Conservation (phyloP, 1,284 basidiomycete genomes). For the Cryptococcus hybrid region DNA sequence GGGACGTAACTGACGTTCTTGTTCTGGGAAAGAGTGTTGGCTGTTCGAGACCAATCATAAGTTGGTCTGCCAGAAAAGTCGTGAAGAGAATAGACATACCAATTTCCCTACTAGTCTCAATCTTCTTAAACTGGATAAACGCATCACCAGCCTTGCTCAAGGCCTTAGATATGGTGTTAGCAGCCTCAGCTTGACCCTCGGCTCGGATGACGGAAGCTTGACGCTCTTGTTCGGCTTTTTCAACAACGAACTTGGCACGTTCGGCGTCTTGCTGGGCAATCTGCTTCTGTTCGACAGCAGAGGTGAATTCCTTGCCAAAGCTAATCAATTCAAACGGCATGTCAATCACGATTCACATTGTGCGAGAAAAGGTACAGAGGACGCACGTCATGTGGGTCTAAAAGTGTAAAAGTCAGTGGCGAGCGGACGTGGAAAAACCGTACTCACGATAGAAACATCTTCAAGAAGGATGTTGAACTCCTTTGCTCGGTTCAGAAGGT, state of each 20-base stretch:
- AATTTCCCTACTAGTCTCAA: conserved; percentile 97
- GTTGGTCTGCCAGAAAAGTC: not conserved
- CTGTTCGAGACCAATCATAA: conserved; percentile 40
- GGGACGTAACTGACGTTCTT: conserved; percentile 88
- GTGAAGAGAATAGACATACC: conserved; percentile 18
- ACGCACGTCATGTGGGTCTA: conserved; percentile 55
- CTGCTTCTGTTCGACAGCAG: conserved; percentile 91
- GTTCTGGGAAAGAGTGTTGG: conserved; percentile 64
- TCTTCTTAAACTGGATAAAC: conserved; percentile 91
- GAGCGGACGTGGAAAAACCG: not conserved
- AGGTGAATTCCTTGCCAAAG: conserved; percentile 56
- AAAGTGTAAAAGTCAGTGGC: not conserved
- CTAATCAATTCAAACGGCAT: conserved; percentile 4
- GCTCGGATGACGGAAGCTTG: conserved; percentile 97
- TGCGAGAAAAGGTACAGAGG: not conserved
- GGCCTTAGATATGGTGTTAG: conserved; percentile 87
- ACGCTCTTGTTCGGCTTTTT: conserved; percentile 93
- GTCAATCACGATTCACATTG: not conserved
- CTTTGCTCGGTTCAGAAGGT: conserved; percentile 86
- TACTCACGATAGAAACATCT: conserved; percentile 80
- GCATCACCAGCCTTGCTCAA: conserved; percentile 89
- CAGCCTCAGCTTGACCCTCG: conserved; percentile 98
- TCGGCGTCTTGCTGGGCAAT: conserved; percentile 75
- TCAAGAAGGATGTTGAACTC: conserved; percentile 97
- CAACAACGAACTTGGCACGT: conserved; percentile 97